Evolutionary conservation across 23 red algal genomes (phyloP).

Genomic region (Gracilaria vermiculophylla): DNA sequence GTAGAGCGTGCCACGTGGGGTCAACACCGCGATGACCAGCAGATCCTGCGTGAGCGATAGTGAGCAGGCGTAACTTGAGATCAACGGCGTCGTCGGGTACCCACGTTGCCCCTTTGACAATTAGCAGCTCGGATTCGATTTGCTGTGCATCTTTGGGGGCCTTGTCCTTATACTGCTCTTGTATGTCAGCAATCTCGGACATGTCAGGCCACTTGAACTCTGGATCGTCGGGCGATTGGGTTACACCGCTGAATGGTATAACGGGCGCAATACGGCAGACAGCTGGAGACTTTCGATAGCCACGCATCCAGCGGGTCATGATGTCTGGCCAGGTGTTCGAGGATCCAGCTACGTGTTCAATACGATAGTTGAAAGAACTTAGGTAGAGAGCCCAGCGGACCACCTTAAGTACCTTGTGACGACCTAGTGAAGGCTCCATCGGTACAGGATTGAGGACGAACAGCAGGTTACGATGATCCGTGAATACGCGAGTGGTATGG

Average conservation of each 20-base stretch:
- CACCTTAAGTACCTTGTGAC: conserved; percentile 35
- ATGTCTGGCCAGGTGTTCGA: conserved; percentile 33
- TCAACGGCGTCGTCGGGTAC: conserved; percentile 11
- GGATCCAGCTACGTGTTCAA: conserved; percentile 2
- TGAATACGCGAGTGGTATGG: conserved; percentile 11
- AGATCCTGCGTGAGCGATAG: not conserved
- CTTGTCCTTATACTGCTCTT: too few relatives aligned
- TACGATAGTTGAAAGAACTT: conserved; percentile 18
- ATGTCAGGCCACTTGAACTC: too few relatives aligned
- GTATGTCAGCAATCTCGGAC: too few relatives aligned
- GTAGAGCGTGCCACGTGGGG: not conserved
- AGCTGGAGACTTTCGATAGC: too few relatives aligned
- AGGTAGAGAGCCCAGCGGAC: conserved; percentile 16
- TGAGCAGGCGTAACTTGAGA: not conserved
- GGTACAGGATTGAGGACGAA: conserved; percentile 22
- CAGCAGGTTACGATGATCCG: conserved; percentile 24
- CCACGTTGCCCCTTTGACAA: conserved; percentile 14
- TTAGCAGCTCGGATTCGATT: not conserved
- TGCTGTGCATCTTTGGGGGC: not conserved
- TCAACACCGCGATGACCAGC: conserved; percentile 29
- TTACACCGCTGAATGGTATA: too few relatives aligned
- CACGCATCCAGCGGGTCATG: not conserved
- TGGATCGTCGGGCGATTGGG: too few relatives aligned
- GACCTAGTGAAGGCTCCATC: conserved; percentile 8
- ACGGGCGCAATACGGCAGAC: too few relatives aligned